Evolutionary conservation across 2,329 filamentous ascomycete genomes (phyloP), one percentile per base, ranked within the genome.

Genomic region (Aspergillus neotritici): DNA sequence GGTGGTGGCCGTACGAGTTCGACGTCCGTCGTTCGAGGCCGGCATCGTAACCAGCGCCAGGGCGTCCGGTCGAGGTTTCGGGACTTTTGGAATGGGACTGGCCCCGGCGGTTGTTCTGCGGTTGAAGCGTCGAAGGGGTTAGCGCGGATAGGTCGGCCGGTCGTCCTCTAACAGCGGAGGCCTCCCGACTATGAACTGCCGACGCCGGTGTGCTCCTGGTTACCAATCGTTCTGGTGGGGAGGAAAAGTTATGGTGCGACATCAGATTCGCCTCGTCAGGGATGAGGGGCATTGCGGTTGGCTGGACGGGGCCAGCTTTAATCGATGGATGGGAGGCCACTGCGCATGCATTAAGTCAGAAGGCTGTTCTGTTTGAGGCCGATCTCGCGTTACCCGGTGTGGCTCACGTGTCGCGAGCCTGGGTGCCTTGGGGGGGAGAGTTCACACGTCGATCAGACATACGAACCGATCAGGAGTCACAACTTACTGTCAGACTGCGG

Each of bases 1-100:
- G 84, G 69, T 97, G 89, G 66, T 98, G 90, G 47, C 87, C 87
- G 74, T 97, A 84, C 12, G 75, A 77, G 46, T 67, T 68, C 5
- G 67, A 71, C 30, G 68, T 66, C 41, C 64, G 58, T 48, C 67
- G 60, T 56, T 72, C 68, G 46, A 69, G 52, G 43, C 55, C 56
- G 35, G 52, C 61, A 53, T 68, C 66, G 45, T 68, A 62, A 49
- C 57, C 61, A 49, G 57, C 48, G 31, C 53, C 57, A 28, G 66
- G 61, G 17, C 67, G 65, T 36, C 47, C 56, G 40, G 58, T 44
- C 32, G 57, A 54, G 5, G 66, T 57, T 45, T 70, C 67, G 31
- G 67, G 67, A 41, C 66, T 70, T 48, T 69, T 70, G 12, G 67
- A 69, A 40, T 67, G 62, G 40, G 67, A 70, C 35, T 68, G 65